Evolutionary conservation across 2,329 filamentous ascomycete species (phyloP).

Genomic region (Sporothrix phasma): DNA sequence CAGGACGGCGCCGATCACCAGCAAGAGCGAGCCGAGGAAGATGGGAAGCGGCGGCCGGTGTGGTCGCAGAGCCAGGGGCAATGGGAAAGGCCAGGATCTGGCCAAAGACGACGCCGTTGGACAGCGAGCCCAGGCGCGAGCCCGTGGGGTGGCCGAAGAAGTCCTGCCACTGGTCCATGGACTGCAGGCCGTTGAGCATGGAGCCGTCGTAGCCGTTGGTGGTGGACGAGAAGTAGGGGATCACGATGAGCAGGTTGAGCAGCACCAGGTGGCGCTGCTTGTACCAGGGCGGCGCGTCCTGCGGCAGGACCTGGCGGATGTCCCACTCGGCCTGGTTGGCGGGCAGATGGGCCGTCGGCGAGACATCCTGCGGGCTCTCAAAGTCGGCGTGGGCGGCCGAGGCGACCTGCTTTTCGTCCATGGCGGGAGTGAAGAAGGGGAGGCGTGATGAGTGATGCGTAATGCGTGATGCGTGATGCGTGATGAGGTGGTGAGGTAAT

Average conservation of each 20-base stretch:
- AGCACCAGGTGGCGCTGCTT: constrained; percentile 4
- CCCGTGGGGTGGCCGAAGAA: constrained; percentile 30
- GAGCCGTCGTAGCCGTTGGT: constrained; percentile 19
- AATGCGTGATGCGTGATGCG: neutral
- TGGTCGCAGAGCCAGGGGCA: constrained; percentile 19
- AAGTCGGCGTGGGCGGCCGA: neutral
- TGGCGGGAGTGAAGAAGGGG: neutral
- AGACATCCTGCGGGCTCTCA: neutral
- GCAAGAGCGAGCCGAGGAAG: constrained; percentile 26
- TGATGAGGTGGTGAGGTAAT: too few relatives aligned
- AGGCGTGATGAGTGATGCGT: neutral
- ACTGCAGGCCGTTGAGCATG: constrained; percentile 34
- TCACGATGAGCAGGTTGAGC: constrained; percentile 10
- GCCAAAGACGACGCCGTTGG: constrained; percentile 25
- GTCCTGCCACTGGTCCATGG: constrained; percentile 28
- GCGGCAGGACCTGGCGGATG: constrained; percentile 9
- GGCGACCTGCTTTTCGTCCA: neutral
- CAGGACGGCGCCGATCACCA: constrained; percentile 26
- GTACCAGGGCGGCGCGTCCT: constrained; percentile 11
- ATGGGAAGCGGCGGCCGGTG: constrained; percentile 32
- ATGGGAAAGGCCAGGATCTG: constrained; percentile 23
- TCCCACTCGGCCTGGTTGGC: constrained; percentile 1
- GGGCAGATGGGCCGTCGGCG: neutral
- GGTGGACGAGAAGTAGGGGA: constrained; percentile 6
- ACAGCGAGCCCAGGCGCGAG: constrained; percentile 26